These are phyloP conservation scores for Suillus fuscotomentosus DNA, from an alignment of 768 basidiomycete species.

Conservation along the genomic window DNA sequence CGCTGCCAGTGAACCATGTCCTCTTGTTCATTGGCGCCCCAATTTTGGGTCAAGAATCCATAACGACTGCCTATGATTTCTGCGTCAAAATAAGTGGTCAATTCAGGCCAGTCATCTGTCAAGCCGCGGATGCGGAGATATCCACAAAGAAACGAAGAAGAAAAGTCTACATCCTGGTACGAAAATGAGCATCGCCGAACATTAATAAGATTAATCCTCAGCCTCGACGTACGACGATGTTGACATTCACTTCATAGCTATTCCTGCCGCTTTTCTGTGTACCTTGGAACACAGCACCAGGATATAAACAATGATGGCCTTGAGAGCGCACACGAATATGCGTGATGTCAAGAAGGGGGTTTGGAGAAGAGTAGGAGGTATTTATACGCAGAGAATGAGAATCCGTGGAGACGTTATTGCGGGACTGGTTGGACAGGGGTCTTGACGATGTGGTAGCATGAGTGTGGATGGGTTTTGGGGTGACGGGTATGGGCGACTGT, in stretches of 20 bases:
- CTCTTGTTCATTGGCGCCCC: constrained; percentile 88
- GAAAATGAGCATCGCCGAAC: constrained; percentile 2
- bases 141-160: constrained; percentile 82
- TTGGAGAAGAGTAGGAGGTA: constrained; percentile 32
- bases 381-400: constrained; percentile 7
- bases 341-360: constrained; percentile 74
- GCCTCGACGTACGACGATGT: constrained; percentile 71
- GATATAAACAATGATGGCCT: constrained; percentile 77
- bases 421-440: neutral
- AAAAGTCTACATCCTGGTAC: constrained; percentile 82
- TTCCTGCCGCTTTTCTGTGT: constrained; percentile 94
- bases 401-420: neutral
- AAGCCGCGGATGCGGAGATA: constrained; percentile 91
- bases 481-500: neutral
- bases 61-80: constrained; percentile 91
- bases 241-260: constrained; percentile 92
- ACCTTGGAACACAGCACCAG: constrained; percentile 86
- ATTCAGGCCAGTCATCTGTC: constrained; percentile 92
- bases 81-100: constrained; percentile 96
- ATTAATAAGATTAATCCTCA: constrained; percentile 5
- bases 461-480: constrained; percentile 15
- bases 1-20: constrained; percentile 94
- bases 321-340: constrained; percentile 70
- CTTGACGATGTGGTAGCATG: constrained; percentile 9
- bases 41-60: constrained; percentile 88